Evolutionary conservation across 2,329 filamentous ascomycete species (phyloP), one percentile per base, ranked within the genome.

Genomic region (Macroventuria anomochaeta): DNA sequence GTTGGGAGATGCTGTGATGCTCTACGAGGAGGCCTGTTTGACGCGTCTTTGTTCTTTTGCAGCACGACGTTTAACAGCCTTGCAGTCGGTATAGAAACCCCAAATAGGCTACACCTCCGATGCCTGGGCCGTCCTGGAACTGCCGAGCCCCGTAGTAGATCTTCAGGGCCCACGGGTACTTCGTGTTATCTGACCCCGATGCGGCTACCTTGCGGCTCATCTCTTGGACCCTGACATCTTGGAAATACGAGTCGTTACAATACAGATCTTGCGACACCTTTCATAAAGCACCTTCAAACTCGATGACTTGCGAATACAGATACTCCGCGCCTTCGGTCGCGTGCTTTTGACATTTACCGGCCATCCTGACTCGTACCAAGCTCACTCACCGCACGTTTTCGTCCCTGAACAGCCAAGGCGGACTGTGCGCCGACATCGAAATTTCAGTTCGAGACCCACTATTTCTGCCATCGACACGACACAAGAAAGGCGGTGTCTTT

Each of bases 401-500:
- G 31, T 39, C 25, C 33, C 39, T 42, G 34, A 41, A 37, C 7
- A 37, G 56, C 61, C 57, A 58, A 57, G 58, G 49, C 47, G 54
- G 60, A 55, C 56, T 59, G 58, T 60, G 62, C 62, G 43, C 62
- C 43, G 46, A 57, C 56, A 34, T 56, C 55, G 51, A 62, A 63
- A 65, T 61, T 59, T 65, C 63, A 57, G 56, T 53, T 57, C 36
- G 18, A 42, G 61, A 40, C 50, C 61, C 61, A 62, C 59, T 58
- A 17, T 62, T 60, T 44, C 20, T 46, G 39, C 46, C 28, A 40
- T 57, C 42, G 53, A 46, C 49, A 41, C 36, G 41, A 46, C 51
- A 32, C 26, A 55, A 53, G 50, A 59, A 59, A 65, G 59, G 63
- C 63, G 63, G 63, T 65, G 63, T 64, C 63, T 48, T 48, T 21